Conservation (phyloP, 1,284 basidiomycete species). For the Apiotrichum montevideense region DNA sequence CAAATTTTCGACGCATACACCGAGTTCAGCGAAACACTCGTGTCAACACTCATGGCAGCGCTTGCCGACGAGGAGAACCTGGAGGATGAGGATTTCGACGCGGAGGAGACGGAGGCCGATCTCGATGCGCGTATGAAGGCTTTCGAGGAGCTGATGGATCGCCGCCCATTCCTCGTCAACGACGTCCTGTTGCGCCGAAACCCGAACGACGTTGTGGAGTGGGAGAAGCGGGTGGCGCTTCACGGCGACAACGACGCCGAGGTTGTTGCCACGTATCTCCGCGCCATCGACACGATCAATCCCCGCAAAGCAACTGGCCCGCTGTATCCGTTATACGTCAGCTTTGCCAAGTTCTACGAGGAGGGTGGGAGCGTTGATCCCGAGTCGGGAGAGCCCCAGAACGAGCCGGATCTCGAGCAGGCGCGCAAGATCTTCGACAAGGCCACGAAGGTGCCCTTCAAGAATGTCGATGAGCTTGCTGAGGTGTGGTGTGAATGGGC, state of each 20-base stretch:
- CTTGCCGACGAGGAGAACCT: constrained; percentile 54
- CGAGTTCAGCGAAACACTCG: constrained; percentile 86
- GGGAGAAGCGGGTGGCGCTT: constrained; percentile 95
- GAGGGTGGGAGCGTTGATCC: constrained; percentile 66
- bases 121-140: constrained; percentile 84
- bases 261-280: constrained; percentile 86
- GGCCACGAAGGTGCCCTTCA: constrained; percentile 85
- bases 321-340: constrained; percentile 82
- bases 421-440: constrained; percentile 91
- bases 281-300: constrained; percentile 80
- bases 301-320: constrained; percentile 89
- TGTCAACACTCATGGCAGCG: constrained; percentile 85
- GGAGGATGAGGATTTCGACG: constrained; percentile 68
- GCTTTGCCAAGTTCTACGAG: constrained; percentile 97
- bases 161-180: constrained; percentile 92
- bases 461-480: constrained; percentile 92
- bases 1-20: constrained; percentile 97
- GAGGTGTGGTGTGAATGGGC: constrained; percentile 99
- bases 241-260: constrained; percentile 91
- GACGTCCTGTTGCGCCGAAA: constrained; percentile 91
- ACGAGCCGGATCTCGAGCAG: constrained; percentile 73
- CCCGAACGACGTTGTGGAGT: constrained; percentile 97
- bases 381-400: constrained; percentile 54
- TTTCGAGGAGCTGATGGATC: constrained; percentile 91
- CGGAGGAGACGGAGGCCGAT: constrained; percentile 72